Conservation (phyloP, 106 monocot genomes). For the Acanthochlamys bracteata region DNA sequence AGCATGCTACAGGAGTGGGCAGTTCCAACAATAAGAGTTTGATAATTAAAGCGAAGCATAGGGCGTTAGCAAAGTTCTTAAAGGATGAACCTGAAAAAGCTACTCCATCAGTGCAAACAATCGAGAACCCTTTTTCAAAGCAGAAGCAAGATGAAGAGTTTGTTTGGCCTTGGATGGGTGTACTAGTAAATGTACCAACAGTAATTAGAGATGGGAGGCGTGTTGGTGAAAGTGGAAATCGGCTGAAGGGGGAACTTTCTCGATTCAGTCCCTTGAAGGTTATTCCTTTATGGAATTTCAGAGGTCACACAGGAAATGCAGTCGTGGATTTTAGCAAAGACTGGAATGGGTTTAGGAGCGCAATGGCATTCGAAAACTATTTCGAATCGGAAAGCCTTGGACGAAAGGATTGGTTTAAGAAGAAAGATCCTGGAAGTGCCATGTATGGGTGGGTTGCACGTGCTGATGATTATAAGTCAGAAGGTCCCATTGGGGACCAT, state of each 20-base stretch:
- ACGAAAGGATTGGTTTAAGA: conserved; percentile 30
- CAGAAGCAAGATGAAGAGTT: conserved; percentile 31
- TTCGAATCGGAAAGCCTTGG: conserved; percentile 33
- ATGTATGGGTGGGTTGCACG: conserved; percentile 76
- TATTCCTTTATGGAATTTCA: conserved; percentile 34
- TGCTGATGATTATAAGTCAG: conserved; percentile 42
- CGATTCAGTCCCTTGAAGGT: conserved; percentile 48
- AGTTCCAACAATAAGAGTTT: conserved; percentile 22
- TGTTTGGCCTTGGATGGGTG: conserved; percentile 83
- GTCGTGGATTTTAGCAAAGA: conserved; percentile 63
- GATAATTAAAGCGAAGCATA: conserved; percentile 48
- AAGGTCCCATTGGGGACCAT: conserved; percentile 29
- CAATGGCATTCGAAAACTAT: conserved; percentile 57
- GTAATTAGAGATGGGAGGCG: conserved; percentile 25
- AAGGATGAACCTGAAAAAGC: conserved; percentile 23
- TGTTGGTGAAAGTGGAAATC: conserved; percentile 39
- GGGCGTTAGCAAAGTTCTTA: conserved; percentile 45
- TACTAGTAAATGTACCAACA: conserved; percentile 63
- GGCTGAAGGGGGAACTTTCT: conserved; percentile 33
- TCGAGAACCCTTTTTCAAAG: conserved; percentile 12
- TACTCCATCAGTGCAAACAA: conserved; percentile 4
- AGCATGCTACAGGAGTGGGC: conserved; percentile 42
- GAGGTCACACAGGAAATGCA: conserved; percentile 53
- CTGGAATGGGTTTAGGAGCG: conserved; percentile 68
- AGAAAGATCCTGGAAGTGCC: conserved; percentile 3